Percentiles rank a stretch among this genome's conserved stretches.
Evolutionary conservation across 495 filamentous ascomycete genomes (phyloP).

Genomic region (Aspergillus leporis): DNA sequence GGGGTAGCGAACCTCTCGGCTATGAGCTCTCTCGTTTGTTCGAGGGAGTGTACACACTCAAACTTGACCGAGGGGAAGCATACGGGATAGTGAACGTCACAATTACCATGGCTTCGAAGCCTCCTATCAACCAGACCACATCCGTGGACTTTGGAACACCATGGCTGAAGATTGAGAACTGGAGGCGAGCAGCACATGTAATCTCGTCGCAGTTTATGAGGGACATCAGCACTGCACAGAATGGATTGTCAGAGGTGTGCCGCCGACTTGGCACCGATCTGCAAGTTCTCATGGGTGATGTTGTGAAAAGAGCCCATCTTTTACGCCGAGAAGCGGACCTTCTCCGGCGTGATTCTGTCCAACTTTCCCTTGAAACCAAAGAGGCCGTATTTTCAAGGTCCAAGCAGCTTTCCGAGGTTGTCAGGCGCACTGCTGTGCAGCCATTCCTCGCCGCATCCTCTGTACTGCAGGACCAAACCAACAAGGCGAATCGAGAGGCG

Average conservation of each 20-base stretch:
- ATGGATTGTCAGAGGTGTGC: constrained; percentile 40
- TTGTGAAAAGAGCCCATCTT: constrained; percentile 43
- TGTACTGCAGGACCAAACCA: constrained; percentile 30
- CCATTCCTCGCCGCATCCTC: constrained; percentile 35
- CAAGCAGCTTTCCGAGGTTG: constrained; percentile 37
- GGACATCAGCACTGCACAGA: constrained; percentile 47
- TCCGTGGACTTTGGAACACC: constrained; percentile 61
- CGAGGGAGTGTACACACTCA: constrained; percentile 59
- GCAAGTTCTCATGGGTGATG: constrained; percentile 49
- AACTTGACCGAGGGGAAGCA: constrained; percentile 58
- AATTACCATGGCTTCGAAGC: constrained; percentile 53
- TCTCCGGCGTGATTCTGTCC: constrained; percentile 28
- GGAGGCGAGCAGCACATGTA: constrained; percentile 50
- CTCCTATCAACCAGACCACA: constrained; percentile 53
- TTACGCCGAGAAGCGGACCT: constrained; percentile 34
- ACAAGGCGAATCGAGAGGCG: constrained; percentile 32
- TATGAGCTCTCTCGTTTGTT: constrained; percentile 54
- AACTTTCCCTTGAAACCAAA: constrained; percentile 20
- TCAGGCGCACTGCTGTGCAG: constrained; percentile 38
- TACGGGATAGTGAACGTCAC: constrained; percentile 59
- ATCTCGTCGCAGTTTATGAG: constrained; percentile 44
- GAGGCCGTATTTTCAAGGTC: constrained; percentile 37
- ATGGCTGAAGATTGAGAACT: constrained; percentile 59
- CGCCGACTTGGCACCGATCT: constrained; percentile 52
- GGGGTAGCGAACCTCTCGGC: constrained; percentile 41